Evolutionary conservation across 2,329 filamentous ascomycete species (phyloP), one percentile per base, ranked within the genome.

Genomic region (Sphaerulina musiva): DNA sequence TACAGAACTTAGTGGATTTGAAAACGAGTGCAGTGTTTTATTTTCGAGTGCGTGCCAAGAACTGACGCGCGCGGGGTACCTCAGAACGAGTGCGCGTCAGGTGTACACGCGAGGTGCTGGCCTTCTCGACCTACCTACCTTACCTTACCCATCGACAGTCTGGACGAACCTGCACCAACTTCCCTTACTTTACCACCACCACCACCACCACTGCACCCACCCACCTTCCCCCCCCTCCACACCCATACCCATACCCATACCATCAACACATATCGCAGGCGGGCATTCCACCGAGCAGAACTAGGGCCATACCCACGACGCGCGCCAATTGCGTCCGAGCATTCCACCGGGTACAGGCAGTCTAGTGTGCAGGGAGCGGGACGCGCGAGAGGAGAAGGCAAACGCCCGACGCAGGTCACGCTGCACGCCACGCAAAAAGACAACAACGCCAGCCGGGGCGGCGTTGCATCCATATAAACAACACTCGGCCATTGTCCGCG

Each of bases 311-410:
- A 50, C 40, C 39, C 48, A 41, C 31, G 23, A 38, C 39, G 40
- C 44, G 41, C 39, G 48, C 48, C 48, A 44, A 50, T 44, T 20
- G 14, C 34, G 17, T 38, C 14, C 29, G 34, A 36, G 46, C 46
- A 41, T 48, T 48, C 46, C 46, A 41, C 34, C 36, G 26, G 26
- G 26, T 26, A 26, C 17, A 8, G 46, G 34, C 12, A 36, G 34
- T 34, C 32, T 36, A 32, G 46, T 20, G 26, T 26, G 26, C 26
- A 26, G 26, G 26, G 38, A 23, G 11, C 44, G n/a, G 26, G 26
- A 6, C 34, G 44, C 26, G 48, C 12, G 48, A 51, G 48, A 44
- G 48, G 40, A 51, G 48, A 51, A 51, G 40, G 26, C 39, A 43
- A 49, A 49, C 14, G 29, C 40, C 40, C 8, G 44, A 46, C 44